phyloP scores from a whole-genome alignment of 345 rosid species.

The Xanthoceras sorbifolium region DNA sequence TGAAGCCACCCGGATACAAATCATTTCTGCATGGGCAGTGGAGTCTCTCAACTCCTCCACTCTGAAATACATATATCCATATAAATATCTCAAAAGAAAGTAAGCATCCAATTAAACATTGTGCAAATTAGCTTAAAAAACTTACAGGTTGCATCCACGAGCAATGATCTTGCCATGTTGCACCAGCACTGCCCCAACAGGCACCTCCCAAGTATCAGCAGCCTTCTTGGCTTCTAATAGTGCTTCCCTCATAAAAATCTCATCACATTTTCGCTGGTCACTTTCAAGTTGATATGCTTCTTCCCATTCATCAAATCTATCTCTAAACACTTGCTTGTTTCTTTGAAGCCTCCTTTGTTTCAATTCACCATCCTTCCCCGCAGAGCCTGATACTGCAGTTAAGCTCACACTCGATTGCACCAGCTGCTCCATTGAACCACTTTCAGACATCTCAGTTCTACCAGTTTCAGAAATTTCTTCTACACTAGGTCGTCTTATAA shows the following conservation, averaged over 20 bases:
- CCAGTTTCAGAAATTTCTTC: constrained; percentile 43
- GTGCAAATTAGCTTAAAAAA: constrained; percentile 19
- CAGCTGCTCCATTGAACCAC: constrained; percentile 37
- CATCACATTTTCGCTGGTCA: constrained; percentile 74
- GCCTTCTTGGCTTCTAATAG: constrained; percentile 90
- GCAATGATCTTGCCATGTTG: constrained; percentile 87
- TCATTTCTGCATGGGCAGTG: constrained; percentile 97
- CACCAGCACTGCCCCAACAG: constrained; percentile 94
- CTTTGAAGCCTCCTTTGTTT: constrained; percentile 75
- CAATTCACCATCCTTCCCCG: constrained; percentile 39
- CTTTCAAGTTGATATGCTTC: constrained; percentile 74
- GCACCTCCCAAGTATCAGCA: constrained; percentile 97
- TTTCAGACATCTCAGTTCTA: constrained; percentile 34
- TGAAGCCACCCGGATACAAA: constrained; percentile 92
- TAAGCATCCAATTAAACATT: constrained; percentile 15
- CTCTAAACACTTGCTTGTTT: constrained; percentile 63
- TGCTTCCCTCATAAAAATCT: constrained; percentile 95
- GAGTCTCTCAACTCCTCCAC: constrained; percentile 96
- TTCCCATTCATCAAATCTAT: constrained; percentile 97
- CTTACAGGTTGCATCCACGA: constrained; percentile 93
- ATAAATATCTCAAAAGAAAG: constrained; percentile 18
- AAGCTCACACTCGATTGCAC: constrained; percentile 46
- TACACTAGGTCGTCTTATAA: constrained; percentile 33
- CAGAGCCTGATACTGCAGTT: constrained; percentile 39
- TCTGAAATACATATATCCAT: constrained; percentile 46